Evolutionary conservation across 164 flowering plant species (phyloP).

Genomic region (Brasenia schreberi): DNA sequence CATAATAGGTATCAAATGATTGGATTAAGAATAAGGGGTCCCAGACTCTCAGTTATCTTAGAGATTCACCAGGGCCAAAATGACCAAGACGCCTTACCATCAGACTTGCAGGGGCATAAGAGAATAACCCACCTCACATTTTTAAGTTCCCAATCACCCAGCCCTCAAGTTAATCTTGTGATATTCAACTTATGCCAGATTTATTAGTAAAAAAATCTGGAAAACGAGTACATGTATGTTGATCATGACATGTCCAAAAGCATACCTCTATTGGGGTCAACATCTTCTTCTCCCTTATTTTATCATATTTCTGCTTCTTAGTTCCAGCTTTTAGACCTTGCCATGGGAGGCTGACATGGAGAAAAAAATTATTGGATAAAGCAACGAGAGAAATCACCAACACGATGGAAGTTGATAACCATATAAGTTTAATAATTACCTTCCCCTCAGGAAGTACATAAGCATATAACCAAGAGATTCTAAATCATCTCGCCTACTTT

Average conservation of each 20-base stretch:
- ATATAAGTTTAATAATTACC: slow-evolving; percentile 19
- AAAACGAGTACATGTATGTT: too few species aligned
- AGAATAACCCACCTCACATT: too few species aligned
- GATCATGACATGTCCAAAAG: neutral
- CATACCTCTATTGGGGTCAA: slow-evolving; percentile 35
- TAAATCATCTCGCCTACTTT: slow-evolving; percentile 82
- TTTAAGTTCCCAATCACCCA: too few species aligned
- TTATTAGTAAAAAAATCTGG: too few species aligned
- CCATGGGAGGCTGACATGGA: slow-evolving; percentile 62
- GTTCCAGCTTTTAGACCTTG: slow-evolving; percentile 74
- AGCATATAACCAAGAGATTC: slow-evolving; percentile 84
- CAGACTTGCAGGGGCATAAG: too few species aligned
- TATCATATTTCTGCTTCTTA: slow-evolving; percentile 43
- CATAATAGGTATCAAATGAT: too few species aligned
- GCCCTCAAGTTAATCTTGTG: too few species aligned
- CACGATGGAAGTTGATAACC: neutral
- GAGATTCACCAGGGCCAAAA: too few species aligned
- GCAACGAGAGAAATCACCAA: neutral
- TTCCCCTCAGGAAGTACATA: slow-evolving; percentile 74
- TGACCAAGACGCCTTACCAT: too few species aligned
- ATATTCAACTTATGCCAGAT: too few species aligned
- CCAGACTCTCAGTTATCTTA: too few species aligned
- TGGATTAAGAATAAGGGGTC: too few species aligned
- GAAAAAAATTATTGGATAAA: neutral
- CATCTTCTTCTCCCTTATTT: slow-evolving; percentile 41